These are phyloP conservation scores for Suillus paluster DNA, from an alignment of 768 basidiomycete species.

Conservation along the genomic window DNA sequence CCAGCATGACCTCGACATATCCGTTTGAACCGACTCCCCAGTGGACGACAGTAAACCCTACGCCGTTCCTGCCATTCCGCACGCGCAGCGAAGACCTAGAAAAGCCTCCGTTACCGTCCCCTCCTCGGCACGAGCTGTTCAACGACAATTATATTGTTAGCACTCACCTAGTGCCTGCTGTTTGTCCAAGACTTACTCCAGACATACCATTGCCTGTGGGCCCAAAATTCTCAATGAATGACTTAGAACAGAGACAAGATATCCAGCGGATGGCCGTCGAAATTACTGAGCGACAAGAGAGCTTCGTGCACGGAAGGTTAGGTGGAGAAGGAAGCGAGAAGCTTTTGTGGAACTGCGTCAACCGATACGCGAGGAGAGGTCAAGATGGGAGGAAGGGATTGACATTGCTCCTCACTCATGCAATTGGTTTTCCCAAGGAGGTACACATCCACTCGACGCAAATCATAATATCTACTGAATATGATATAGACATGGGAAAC, in stretches of 20 bases:
- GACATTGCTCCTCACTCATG: conserved; percentile 80
- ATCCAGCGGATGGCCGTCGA: conserved; percentile 20
- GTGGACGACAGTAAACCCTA: no score
- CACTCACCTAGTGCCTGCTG: conserved; percentile 35
- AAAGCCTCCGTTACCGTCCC: conserved; percentile 23
- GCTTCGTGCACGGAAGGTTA: conserved; percentile 16
- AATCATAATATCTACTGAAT: no score
- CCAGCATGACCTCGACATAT: no score
- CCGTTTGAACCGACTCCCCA: no score
- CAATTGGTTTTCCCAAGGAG: conserved; percentile 90
- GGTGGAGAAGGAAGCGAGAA: conserved; percentile 21
- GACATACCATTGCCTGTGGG: conserved; percentile 26
- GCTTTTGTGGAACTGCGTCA: conserved; percentile 60
- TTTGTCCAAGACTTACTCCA: conserved; percentile 26
- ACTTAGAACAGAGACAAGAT: conserved; percentile 12
- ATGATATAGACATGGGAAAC: conserved; percentile 77
- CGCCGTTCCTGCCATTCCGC: no score
- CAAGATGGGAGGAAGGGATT: conserved; percentile 45
- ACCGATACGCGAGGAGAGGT: conserved; percentile 53
- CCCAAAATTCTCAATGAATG: conserved; percentile 14
- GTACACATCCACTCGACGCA: conserved; percentile 33
- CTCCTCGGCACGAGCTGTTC: conserved; percentile 21
- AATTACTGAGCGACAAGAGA: conserved; percentile 13
- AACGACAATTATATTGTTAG: conserved; percentile 25
- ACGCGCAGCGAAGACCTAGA: no score